Percentiles rank a stretch among this genome's conserved stretches.
These are phyloP conservation scores for Phytophthora aleatoria DNA, from an alignment of 352 stramenopile species.

Conservation along the genomic window DNA sequence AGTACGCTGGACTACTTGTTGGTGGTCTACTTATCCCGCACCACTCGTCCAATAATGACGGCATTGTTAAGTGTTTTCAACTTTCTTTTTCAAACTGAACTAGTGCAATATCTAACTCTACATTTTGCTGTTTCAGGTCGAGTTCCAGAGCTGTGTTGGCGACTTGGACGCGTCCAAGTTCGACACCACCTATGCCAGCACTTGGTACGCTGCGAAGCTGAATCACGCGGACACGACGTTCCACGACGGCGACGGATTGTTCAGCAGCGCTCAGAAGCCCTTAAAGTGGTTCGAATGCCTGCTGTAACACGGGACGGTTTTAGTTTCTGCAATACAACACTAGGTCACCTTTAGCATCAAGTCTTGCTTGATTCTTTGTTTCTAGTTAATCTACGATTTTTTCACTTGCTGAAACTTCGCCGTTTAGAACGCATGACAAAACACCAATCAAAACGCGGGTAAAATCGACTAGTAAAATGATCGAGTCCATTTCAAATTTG, in stretches of 20 bases:
- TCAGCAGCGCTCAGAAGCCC: conserved; percentile 54
- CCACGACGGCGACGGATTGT: conserved; percentile 57
- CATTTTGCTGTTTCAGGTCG: conserved; percentile 35
- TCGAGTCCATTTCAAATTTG: too few relatives aligned
- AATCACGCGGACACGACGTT: conserved; percentile 68
- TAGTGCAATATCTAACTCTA: neutral
- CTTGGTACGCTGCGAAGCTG: conserved; percentile 59
- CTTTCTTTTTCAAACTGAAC: neutral
- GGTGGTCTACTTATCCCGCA: conserved; percentile 45
- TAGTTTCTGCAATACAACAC: neutral
- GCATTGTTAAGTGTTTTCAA: conserved; percentile 40
- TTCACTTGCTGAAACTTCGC: too few relatives aligned
- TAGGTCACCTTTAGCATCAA: neutral
- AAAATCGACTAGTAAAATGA: too few relatives aligned
- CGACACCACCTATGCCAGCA: conserved; percentile 35
- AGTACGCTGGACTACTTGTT: conserved; percentile 37
- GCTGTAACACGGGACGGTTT: conserved; percentile 21
- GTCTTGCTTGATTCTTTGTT: too few relatives aligned
- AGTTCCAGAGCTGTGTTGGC: conserved; percentile 61
- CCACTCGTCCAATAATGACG: conserved; percentile 58
- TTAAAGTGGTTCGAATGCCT: conserved; percentile 69
- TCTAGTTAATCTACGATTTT: too few relatives aligned
- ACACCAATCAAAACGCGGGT: too few relatives aligned
- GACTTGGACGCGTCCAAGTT: conserved; percentile 45
- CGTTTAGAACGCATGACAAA: too few relatives aligned